These are phyloP conservation scores for Flaveria floridana DNA, from an alignment of 140 eudicot species.

Conservation along the genomic window DNA sequence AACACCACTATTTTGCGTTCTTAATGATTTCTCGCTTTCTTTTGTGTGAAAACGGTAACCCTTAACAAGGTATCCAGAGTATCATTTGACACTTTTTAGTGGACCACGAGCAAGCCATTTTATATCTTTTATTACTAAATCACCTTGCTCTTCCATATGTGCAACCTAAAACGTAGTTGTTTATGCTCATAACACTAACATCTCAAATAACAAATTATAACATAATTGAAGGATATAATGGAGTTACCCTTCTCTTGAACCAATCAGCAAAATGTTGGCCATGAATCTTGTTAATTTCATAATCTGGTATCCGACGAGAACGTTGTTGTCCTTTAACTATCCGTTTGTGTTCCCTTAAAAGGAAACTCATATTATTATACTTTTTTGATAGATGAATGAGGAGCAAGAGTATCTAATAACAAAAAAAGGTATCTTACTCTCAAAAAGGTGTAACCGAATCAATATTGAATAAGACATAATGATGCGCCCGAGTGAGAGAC, in stretches of 20 bases:
- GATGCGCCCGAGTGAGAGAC: too few relatives aligned
- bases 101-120: conserved; percentile 29
- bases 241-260: conserved; percentile 16
- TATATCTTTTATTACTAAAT: background rate
- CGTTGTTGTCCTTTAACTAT: conserved; percentile 1
- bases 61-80: conserved; percentile 27
- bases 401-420: background rate
- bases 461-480: too few relatives aligned
- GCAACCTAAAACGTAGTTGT: background rate
- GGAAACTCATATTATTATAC: background rate
- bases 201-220: background rate
- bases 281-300: conserved; percentile 19
- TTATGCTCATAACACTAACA: background rate
- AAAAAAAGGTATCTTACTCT: conserved; percentile 12
- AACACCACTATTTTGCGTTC: conserved; percentile 36
- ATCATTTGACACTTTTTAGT: conserved; percentile 3
- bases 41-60: conserved; percentile 34
- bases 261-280: conserved; percentile 14
- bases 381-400: background rate
- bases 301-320: background rate
- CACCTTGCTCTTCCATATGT: conserved; percentile 10
- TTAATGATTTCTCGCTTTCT: conserved; percentile 15
- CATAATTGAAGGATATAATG: too few relatives aligned
- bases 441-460: background rate
- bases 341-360: conserved; percentile 21